Base-by-base conservation (phyloP, 257 asterid genomes). In the Leptodermis oblonga region DNA sequence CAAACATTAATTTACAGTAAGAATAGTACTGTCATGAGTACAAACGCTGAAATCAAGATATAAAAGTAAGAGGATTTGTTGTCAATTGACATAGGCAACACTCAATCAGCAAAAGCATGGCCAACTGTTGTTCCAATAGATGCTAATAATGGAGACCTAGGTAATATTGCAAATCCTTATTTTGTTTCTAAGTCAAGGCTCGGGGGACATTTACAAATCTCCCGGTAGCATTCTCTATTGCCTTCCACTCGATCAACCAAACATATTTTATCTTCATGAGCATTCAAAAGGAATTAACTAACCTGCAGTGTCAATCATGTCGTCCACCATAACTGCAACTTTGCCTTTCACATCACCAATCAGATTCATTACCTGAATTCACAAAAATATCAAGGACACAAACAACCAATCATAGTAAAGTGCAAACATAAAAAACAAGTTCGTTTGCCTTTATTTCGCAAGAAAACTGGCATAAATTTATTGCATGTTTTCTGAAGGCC, bases 291-390 rank as follows among this genome's bases (percentile, higher is more conserved):
- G 22, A 26, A n/a, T 74, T 39, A 70, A 78, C 79, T 58, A 74
- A 91, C 97, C 97, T 52, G 97, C 97, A 6, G 97, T 91, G 81
- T 91, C 97, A 73, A 91, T 91, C 97, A 91, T 91, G 85, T 91
- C 97, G 83, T 91, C 97, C 70, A 91, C 86, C 97, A 91, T 88
- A 42, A 91, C 97, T 4, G 97, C 97, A 79, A 91, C 93, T 82
- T 91, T 91, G 64, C 97, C 97, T 79, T 83, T 82, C 65, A 91
- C 97, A 76, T 91, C 97, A 75, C 97, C 97, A 71, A 91, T 91
- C 81, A 91, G 79, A 82, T 91, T 91, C 97, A 91, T 87, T 65
- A 91, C 97, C 97, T 91, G 84, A 51, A 59, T 13, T 33, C 4
- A 15, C 36, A 39, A 28, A 61, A 7, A 31, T 30, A 36, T 37